These are phyloP conservation scores for Tetrapisispora phaffii DNA, from an alignment of 805 yeast species.

Conservation along the genomic window DNA sequence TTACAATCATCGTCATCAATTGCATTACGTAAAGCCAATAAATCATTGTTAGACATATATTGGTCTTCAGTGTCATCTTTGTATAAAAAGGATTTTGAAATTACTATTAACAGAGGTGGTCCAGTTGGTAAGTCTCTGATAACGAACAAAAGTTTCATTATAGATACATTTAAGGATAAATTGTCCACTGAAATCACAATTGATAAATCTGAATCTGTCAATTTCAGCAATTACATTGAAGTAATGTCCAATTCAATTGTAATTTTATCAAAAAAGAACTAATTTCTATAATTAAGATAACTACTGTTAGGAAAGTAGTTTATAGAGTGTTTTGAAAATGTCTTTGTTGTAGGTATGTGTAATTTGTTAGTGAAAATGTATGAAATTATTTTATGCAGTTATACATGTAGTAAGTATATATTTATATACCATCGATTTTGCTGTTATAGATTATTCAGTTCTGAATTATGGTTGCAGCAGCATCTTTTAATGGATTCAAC, in stretches of 20 bases:
- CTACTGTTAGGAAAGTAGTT: not conserved
- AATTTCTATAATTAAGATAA: not conserved
- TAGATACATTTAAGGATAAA: constrained; percentile 14
- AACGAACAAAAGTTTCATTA: constrained; percentile 15
- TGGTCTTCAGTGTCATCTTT: constrained; percentile 20
- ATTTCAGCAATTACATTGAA: constrained; percentile 8
- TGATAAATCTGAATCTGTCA: not conserved
- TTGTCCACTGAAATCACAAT: constrained; percentile 11
- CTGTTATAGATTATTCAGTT: constrained; percentile 6
- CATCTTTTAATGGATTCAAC: constrained; percentile 14
- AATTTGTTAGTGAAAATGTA: not conserved
- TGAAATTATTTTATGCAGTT: not conserved
- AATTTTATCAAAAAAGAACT: constrained; percentile 6
- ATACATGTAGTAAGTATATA: not conserved
- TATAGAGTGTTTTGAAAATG: not conserved
- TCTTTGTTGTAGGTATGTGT: not conserved
- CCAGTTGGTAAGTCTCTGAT: constrained; percentile 27
- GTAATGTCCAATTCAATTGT: constrained; percentile 17
- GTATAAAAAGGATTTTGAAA: constrained; percentile 27
- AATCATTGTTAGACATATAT: constrained; percentile 11
- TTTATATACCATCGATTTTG: not conserved
- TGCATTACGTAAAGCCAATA: constrained; percentile 6
- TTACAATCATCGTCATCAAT: constrained; percentile 4
- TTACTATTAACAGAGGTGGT: constrained; percentile 27
- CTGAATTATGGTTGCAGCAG: constrained; percentile 13